Base-by-base conservation (phyloP, 805 yeast genomes). In the Pichia nakasei region DNA sequence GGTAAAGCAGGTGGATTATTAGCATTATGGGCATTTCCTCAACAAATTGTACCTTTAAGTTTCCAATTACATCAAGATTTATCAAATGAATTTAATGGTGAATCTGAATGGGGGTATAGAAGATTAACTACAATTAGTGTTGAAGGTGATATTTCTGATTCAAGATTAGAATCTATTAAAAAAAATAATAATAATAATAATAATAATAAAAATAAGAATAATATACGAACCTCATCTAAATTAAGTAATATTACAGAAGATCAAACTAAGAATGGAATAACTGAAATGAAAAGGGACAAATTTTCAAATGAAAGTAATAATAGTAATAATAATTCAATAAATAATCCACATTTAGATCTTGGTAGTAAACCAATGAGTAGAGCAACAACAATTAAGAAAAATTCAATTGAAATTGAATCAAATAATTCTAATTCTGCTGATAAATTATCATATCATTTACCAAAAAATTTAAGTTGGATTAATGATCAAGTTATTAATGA, bases 1-100 rank as follows among this genome's bases (percentile, higher is more conserved):
- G 98, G 98, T 44, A 93, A 91, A 56, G 97, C 98, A 7, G 98
- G 97, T 37, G 98, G 98, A 0, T 69, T 91, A 40, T 65, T 91
- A 41, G 97, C 97, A 1, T 73, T 85, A 20, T 89, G 97, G 95
- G 97, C 97, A 0, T 93, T 93, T 63, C 98, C 98, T 0, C 88
- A 83, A 54, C 96, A 86, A 61, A 78, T 91, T 41, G 97, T 88
- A 8, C 93, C 95, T 0, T 68, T 91, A 43, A 82, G 94, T 39
- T 93, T 88, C 65, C 75, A 76, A 50, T 70, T 91, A 49, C 98
- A 91, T 65, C 86, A 82, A 56, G 82, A 88, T 47, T 70, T 91
- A 37, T 76, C 95, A 8, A 79, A 81, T 46, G 73, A 78, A 64
- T 85, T 78, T 61, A 73, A 79, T 52, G 98, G 98, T n/a, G 88